Evolutionary conservation across 805 yeast species (phyloP).

Genomic region (Starmerella apicola): DNA sequence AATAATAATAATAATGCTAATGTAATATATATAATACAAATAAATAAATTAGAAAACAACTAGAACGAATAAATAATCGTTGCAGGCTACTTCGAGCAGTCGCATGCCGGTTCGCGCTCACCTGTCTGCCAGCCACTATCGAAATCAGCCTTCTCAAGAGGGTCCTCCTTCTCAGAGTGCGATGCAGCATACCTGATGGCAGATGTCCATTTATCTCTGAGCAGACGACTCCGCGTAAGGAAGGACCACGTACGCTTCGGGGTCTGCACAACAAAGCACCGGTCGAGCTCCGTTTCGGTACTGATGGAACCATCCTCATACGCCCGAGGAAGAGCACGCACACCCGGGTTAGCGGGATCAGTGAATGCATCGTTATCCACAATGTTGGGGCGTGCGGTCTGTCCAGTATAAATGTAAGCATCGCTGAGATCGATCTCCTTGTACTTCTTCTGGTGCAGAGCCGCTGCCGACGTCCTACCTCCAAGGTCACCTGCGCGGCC

Average conservation of each 20-base stretch:
- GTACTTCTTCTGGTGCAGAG: conserved; percentile 38
- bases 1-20: too few relatives aligned
- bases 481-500: conserved; percentile 21
- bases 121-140: background rate
- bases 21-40: background rate
- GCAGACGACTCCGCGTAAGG: conserved; percentile 69
- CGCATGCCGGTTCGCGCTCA: too few relatives aligned
- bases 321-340: conserved; percentile 51
- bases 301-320: conserved; percentile 79
- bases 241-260: conserved; percentile 48
- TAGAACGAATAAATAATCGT: too few relatives aligned
- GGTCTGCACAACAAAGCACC: conserved; percentile 59
- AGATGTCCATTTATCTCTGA: conserved; percentile 71
- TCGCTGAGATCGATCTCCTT: conserved; percentile 49
- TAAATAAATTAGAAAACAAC: background rate
- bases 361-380: conserved; percentile 35
- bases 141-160: background rate
- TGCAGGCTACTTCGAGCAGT: too few relatives aligned
- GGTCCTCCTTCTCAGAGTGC: conserved; percentile 5
- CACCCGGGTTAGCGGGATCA: conserved; percentile 42
- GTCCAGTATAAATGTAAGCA: conserved; percentile 69
- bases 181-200: conserved; percentile 28
- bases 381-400: conserved; percentile 45
- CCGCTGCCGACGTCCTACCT: conserved; percentile 30
- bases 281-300: conserved; percentile 56